phyloP scores from a whole-genome alignment of 225 moss, liverwort and hornwort genomes.

The Polytrichum formosum region DNA sequence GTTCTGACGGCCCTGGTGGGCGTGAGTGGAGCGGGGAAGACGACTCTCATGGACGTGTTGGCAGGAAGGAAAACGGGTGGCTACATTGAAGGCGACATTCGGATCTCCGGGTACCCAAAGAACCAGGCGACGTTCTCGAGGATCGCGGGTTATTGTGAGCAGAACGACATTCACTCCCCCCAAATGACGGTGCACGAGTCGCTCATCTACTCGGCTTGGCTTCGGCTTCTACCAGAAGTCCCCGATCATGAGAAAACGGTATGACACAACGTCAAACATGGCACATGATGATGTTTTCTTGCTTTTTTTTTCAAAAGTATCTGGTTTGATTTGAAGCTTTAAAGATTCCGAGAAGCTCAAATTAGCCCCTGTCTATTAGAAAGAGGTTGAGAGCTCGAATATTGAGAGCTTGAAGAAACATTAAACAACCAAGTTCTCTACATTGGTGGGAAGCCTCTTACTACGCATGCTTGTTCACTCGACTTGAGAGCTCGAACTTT shows the following conservation, averaged over 20 bases:
- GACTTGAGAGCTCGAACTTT: too few relatives aligned
- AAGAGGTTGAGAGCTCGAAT: too few relatives aligned
- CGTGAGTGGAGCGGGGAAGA: conserved; percentile 53
- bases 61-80: conserved; percentile 49
- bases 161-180: conserved; percentile 50
- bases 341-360: too few relatives aligned
- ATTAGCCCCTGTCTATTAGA: too few relatives aligned
- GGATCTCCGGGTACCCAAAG: conserved; percentile 39
- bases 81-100: conserved; percentile 49
- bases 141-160: conserved; percentile 55
- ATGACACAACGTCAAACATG: background rate
- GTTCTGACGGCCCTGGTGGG: conserved; percentile 50
- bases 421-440: too few relatives aligned
- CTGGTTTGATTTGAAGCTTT: too few relatives aligned
- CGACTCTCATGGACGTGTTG: conserved; percentile 56
- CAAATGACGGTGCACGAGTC: conserved; percentile 48
- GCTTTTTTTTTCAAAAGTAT: too few relatives aligned
- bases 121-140: conserved; percentile 39
- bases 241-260: conserved; percentile 10
- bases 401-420: too few relatives aligned
- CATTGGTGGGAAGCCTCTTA: too few relatives aligned
- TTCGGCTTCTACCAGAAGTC: conserved; percentile 30
- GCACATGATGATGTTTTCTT: too few relatives aligned
- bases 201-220: conserved; percentile 49
- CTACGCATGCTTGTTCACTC: too few relatives aligned